Evolutionary conservation across 257 asterid species (phyloP), one percentile per base, ranked within the genome.

Genomic region (Forsythia suspensa): DNA sequence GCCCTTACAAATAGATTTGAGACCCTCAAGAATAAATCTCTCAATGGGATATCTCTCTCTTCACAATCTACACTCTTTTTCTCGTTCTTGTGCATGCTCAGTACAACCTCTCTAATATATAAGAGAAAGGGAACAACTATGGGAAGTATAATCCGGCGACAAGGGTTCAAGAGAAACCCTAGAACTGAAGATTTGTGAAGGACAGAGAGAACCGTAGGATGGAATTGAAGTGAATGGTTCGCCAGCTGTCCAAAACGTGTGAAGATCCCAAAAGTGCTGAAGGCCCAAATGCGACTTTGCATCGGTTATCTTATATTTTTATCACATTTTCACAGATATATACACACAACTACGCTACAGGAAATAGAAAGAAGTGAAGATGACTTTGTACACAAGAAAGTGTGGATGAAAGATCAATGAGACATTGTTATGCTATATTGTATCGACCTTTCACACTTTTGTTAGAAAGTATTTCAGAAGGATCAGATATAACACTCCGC

Each of bases 361-460:
- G 41, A 5, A 63, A 67, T 34, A 41, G 71, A 69, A 51, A 57
- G 8, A 39, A 76, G 66, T 72, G 74, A 80, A 79, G 51, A 48
- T 63, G 72, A 18, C 42, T 12, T 76, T 61, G 69, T 8, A 61
- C 37, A 61, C 37, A 0, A 52, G 15, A 65, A 71, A 70, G 29
- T 43, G 34, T 20, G 74, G 57, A 70, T 55, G 73, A 61, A 29
- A 29, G 70, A 63, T 63, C 37, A 38, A 36, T n/a, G 36, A 21
- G 61, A 21, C 18, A 70, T 40, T 20, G 52, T 9, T 46, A 72
- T 24, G 66, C 11, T 51, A 21, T 6, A 72, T 24, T 52, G 6
- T 72, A 48, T 72, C 39, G 24, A 21, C 38, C 38, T 43, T 24
- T 44, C 55, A 43, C 2, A 34, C 46, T 38, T 36, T 41, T 71